A percentile compares a stretch with the other conserved stretches of the same genome.
phyloP scores from a whole-genome alignment of 169 alveolate species.

The Eimeria sp. region DNA sequence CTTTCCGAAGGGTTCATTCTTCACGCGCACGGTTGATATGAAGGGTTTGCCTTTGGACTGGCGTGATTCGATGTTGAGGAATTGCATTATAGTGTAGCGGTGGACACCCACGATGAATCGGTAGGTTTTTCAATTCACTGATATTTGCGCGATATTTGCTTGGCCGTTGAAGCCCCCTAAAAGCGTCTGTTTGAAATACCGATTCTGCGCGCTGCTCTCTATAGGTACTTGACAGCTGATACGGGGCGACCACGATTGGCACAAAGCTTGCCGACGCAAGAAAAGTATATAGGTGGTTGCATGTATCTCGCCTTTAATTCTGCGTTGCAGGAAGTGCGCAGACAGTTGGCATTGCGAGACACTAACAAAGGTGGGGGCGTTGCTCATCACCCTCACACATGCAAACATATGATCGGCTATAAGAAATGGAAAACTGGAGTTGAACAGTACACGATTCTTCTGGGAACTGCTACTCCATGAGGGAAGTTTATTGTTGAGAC shows the following conservation, averaged over 20 bases:
- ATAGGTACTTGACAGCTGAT: neutral
- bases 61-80: neutral
- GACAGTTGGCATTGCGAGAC: neutral
- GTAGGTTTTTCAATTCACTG: neutral
- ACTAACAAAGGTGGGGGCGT: neutral
- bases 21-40: neutral
- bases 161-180: neutral
- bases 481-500: too few species aligned
- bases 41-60: neutral
- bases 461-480: too few species aligned
- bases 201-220: too few species aligned
- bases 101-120: neutral
- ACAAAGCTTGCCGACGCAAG: neutral
- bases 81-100: neutral
- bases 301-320: neutral
- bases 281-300: neutral
- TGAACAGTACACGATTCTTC: too few species aligned
- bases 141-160: neutral
- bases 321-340: neutral
- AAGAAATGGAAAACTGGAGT: neutral
- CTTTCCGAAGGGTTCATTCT: too few species aligned
- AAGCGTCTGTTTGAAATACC: neutral
- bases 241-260: neutral
- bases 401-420: neutral
- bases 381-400: neutral